Evolutionary conservation across 2,329 filamentous ascomycete genomes (phyloP).

Genomic region (Clonostachys sp.): DNA sequence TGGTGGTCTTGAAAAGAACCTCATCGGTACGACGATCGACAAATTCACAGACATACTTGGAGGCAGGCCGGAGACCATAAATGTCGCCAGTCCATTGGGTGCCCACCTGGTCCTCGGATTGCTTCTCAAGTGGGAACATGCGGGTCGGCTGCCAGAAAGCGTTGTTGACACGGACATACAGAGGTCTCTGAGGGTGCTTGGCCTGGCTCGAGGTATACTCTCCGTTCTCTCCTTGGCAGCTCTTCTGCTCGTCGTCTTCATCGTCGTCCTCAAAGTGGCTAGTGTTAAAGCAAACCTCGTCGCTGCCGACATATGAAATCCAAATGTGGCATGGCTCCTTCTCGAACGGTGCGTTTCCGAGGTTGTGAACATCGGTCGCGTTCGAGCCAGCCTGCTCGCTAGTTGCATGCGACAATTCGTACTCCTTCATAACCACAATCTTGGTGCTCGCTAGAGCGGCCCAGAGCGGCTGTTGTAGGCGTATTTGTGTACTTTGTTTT

Average conservation of each 20-base stretch:
- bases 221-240: constrained; percentile 10
- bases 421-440: constrained; percentile 91
- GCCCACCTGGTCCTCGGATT: constrained; percentile 26
- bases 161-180: constrained; percentile 75
- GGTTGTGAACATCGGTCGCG: constrained; percentile 71
- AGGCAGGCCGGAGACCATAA: constrained; percentile 64
- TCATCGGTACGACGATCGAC: constrained; percentile 62
- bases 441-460: constrained; percentile 93
- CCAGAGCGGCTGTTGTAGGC: constrained; percentile 90
- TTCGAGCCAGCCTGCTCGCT: constrained; percentile 71
- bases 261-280: constrained; percentile 54
- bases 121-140: constrained; percentile 49
- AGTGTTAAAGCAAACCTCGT: constrained; percentile 73
- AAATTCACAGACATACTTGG: constrained; percentile 76
- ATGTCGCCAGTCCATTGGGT: constrained; percentile 67
- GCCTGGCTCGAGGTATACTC: constrained; percentile 12
- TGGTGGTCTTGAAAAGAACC: constrained; percentile 66
- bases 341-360: constrained; percentile 71
- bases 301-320: constrained; percentile 75
- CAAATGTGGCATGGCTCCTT: constrained; percentile 69
- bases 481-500: constrained; percentile 86
- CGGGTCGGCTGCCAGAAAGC: constrained; percentile 75
- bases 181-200: constrained; percentile 58
- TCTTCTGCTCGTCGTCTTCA: constrained; percentile 13
- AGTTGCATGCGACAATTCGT: constrained; percentile 74